These are phyloP conservation scores for Calocybe cyanea DNA, from an alignment of 768 basidiomycete genomes.

Conservation along the genomic window DNA sequence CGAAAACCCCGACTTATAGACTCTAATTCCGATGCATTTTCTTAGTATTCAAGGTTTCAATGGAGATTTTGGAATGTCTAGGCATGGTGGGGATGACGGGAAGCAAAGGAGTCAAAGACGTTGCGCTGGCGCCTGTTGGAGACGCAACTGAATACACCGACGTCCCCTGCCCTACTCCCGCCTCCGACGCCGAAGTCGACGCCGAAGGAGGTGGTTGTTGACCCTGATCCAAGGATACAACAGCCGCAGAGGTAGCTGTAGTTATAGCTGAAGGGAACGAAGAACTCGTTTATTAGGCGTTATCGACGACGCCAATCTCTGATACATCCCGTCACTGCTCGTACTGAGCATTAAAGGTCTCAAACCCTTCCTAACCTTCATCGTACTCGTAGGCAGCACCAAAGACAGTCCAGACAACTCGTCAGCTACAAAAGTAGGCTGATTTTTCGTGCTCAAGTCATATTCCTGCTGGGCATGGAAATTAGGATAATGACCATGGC, in stretches of 20 bases:
- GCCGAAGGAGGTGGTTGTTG: background rate
- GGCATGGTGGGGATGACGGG: conserved; percentile 67
- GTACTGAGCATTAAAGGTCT: conserved; percentile 27
- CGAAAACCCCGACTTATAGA: no score
- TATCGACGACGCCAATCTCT: no score
- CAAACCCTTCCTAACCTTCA: conserved; percentile 27
- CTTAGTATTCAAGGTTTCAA: no score
- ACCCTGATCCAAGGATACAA: conserved; percentile 2
- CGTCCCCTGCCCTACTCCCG: no score
- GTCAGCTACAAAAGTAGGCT: conserved; percentile 38
- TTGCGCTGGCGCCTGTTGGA: conserved; percentile 25
- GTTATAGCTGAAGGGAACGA: no score
- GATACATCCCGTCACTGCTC: conserved; percentile 17
- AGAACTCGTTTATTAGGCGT: no score
- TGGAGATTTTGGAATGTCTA: no score
- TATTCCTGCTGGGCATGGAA: no score
- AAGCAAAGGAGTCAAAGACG: conserved; percentile 44
- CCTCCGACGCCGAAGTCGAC: background rate
- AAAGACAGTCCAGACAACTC: no score
- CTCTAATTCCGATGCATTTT: no score
- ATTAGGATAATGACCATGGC: no score
- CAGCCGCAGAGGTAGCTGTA: no score
- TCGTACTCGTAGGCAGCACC: conserved; percentile 29
- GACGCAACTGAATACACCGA: conserved; percentile 33
- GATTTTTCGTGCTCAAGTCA: conserved; percentile 41